These are phyloP conservation scores for Acorus gramineus DNA, from an alignment of 106 monocot species.

Conservation along the genomic window DNA sequence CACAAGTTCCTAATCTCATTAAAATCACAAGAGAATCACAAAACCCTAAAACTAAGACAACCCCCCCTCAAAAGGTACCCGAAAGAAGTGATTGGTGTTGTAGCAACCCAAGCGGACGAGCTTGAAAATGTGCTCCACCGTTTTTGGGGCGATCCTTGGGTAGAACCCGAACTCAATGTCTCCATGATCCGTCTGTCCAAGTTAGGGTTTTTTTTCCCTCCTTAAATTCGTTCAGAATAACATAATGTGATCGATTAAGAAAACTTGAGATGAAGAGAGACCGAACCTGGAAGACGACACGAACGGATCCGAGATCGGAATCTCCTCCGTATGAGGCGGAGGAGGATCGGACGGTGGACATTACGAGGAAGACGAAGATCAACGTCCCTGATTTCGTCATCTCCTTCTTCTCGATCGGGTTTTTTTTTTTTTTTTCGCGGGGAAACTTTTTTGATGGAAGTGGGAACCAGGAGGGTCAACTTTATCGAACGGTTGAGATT, in stretches of 20 bases:
- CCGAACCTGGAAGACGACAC: slow-evolving; percentile 84
- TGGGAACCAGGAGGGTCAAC: too few relatives aligned
- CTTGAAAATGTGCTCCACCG: slow-evolving; percentile 95
- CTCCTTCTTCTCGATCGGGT: too few relatives aligned
- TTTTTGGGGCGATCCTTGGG: slow-evolving; percentile 79
- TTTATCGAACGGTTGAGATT: too few relatives aligned
- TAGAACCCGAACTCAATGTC: slow-evolving; percentile 96
- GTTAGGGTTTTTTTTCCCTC: too few relatives aligned
- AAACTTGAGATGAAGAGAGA: neutral
- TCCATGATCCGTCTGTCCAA: slow-evolving; percentile 68
- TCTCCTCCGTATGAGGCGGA: slow-evolving; percentile 8
- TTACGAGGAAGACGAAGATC: slow-evolving; percentile 6
- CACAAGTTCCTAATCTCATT: neutral
- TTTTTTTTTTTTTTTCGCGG: too few relatives aligned
- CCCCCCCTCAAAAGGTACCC: slow-evolving; percentile 33
- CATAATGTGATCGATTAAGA: neutral
- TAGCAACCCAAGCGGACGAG: slow-evolving; percentile 88
- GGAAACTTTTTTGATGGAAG: too few relatives aligned
- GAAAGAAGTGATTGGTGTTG: slow-evolving; percentile 93
- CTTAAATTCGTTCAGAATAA: neutral
- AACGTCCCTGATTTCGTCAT: too few relatives aligned
- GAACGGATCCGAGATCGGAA: slow-evolving; percentile 66
- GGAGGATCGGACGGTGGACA: slow-evolving; percentile 10
- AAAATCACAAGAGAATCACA: neutral
- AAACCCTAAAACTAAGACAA: neutral